These are phyloP conservation scores for Coelastrella sp. DNA, from an alignment of 139 green algal genomes.

Conservation along the genomic window DNA sequence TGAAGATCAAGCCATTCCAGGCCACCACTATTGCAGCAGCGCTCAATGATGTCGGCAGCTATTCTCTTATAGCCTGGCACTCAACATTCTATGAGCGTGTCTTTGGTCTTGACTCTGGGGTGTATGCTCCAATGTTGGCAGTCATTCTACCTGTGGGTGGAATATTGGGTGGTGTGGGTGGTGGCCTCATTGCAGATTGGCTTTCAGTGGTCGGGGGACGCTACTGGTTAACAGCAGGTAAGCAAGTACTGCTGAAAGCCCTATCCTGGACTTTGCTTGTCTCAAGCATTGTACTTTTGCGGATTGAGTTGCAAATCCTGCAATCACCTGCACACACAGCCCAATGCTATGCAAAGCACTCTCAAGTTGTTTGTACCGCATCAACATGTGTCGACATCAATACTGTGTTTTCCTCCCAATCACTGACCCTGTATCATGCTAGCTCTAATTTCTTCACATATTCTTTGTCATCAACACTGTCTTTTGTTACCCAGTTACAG, in stretches of 20 bases:
- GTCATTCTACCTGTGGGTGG: slow-evolving; percentile 86
- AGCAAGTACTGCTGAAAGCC: not conserved
- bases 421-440: too few relatives aligned
- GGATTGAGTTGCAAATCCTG: too few relatives aligned
- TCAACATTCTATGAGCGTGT: slow-evolving; percentile 91
- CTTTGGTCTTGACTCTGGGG: slow-evolving; percentile 70
- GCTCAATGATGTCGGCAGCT: slow-evolving; percentile 90
- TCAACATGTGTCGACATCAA: too few relatives aligned
- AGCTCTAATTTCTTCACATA: too few relatives aligned
- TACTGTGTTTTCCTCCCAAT: too few relatives aligned
- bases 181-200: slow-evolving; percentile 82
- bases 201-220: slow-evolving; percentile 67
- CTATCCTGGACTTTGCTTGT: too few relatives aligned
- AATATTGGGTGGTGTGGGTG: slow-evolving; percentile 86
- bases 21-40: slow-evolving; percentile 79
- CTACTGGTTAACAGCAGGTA: slow-evolving; percentile 70
- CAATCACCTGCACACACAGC: too few relatives aligned
- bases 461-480: too few relatives aligned
- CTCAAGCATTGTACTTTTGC: too few relatives aligned
- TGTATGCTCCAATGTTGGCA: slow-evolving; percentile 89
- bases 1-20: slow-evolving; percentile 68
- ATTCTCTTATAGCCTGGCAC: slow-evolving; percentile 91
- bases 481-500: too few relatives aligned
- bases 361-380: too few relatives aligned
- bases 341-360: too few relatives aligned